Evolutionary conservation across 345 rosid species (phyloP).

Genomic region (Moricandia moricandioides): DNA sequence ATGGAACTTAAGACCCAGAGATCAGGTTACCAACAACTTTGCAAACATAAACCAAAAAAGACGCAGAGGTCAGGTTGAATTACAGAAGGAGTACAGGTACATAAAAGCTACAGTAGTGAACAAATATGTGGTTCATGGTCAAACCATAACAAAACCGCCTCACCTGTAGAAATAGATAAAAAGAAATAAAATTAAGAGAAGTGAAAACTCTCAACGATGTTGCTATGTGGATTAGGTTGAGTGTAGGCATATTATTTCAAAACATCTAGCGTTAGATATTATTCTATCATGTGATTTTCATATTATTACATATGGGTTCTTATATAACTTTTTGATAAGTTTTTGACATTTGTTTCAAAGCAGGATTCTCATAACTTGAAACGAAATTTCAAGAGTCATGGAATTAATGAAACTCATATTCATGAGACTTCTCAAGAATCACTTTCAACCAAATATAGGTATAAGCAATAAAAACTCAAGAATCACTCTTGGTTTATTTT

Average conservation of each 20-base stretch:
- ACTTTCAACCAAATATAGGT: no score
- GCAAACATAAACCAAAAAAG: background rate
- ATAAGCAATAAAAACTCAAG: no score
- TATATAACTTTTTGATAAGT: background rate
- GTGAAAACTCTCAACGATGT: background rate
- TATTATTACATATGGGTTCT: background rate
- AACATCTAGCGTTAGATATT: background rate
- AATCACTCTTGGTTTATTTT: no score
- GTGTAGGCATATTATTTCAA: no score
- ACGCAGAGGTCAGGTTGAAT: no score
- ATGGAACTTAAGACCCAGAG: no score
- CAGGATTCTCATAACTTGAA: slow-evolving; percentile 43
- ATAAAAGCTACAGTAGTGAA: background rate
- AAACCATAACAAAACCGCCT: background rate
- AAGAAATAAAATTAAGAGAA: background rate
- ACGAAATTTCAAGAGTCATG: slow-evolving; percentile 51
- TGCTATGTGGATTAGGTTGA: no score
- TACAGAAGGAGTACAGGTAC: no score
- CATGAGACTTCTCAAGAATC: no score
- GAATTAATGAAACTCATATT: slow-evolving; percentile 12
- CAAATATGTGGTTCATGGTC: background rate
- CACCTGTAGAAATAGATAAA: background rate
- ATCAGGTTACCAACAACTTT: background rate
- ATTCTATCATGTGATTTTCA: background rate
- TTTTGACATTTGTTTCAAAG: slow-evolving; percentile 33